Evolutionary conservation across 257 asterid genomes (phyloP).

Genomic region (Salvia miltiorrhiza): DNA sequence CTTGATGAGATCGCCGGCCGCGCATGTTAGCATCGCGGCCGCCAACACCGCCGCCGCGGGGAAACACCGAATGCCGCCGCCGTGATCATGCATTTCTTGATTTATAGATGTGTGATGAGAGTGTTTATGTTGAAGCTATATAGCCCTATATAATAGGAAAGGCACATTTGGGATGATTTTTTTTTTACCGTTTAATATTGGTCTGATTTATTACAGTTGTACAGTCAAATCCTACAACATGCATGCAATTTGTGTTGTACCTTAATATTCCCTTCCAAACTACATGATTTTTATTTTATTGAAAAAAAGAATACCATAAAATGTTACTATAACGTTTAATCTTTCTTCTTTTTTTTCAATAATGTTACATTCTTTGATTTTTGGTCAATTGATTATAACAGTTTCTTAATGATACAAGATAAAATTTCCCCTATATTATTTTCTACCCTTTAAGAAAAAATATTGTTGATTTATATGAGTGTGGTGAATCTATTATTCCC

Average conservation of each 20-base stretch:
- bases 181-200: neutral
- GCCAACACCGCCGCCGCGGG: constrained; percentile 3
- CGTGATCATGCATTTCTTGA: neutral
- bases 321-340: too few species aligned
- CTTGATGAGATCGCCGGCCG: constrained; percentile 25
- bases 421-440: too few species aligned
- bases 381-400: too few species aligned
- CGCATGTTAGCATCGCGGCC: constrained; percentile 33
- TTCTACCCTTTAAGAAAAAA: too few species aligned
- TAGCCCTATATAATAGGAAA: neutral
- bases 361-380: too few species aligned
- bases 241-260: constrained; percentile 26
- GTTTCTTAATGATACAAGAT: too few species aligned
- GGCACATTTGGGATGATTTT: too few species aligned
- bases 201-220: neutral
- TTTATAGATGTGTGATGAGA: neutral
- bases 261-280: neutral
- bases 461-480: too few species aligned
- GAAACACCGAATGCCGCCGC: neutral
- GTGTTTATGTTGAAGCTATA: neutral
- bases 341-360: too few species aligned
- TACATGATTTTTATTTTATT: too few species aligned
- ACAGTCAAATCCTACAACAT: constrained; percentile 21
- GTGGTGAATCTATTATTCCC: too few species aligned
- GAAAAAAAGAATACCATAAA: too few species aligned